Percentiles rank a stretch among this genome's conserved stretches.
Evolutionary conservation across 805 yeast genomes (phyloP).

Genomic region (Saturnispora silvae): DNA sequence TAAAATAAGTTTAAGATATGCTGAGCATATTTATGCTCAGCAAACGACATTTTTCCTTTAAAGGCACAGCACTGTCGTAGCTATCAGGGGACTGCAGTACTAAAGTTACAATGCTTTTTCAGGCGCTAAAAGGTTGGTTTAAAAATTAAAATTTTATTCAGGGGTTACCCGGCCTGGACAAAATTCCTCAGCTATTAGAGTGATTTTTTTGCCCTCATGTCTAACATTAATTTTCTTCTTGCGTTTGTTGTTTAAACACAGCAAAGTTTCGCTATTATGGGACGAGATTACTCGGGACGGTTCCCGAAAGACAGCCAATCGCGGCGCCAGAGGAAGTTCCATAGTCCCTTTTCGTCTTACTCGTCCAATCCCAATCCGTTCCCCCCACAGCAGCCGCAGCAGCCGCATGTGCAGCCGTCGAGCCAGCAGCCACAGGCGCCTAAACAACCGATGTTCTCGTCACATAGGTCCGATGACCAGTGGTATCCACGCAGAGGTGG

Average conservation of each 20-base stretch:
- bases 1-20: too few relatives aligned
- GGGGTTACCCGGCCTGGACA: conserved; percentile 3
- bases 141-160: too few relatives aligned
- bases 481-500: conserved; percentile 1
- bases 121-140: too few relatives aligned
- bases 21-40: too few relatives aligned
- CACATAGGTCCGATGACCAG: conserved; percentile 8
- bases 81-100: too few relatives aligned
- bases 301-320: conserved; percentile 14
- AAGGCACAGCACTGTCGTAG: too few relatives aligned
- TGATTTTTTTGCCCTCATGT: background rate
- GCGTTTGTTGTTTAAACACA: background rate
- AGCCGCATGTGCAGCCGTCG: background rate
- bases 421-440: background rate
- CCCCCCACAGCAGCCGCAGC: conserved; percentile 19
- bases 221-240: background rate
- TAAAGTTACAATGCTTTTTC: too few relatives aligned
- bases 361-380: conserved; percentile 20
- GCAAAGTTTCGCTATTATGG: background rate
- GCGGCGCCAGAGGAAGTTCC: conserved; percentile 14
- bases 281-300: conserved; percentile 11
- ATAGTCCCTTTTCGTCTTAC: conserved; percentile 12
- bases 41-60: too few relatives aligned
- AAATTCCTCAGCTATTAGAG: background rate
- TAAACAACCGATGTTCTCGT: conserved; percentile 7